A percentile compares a stretch with the other conserved stretches of the same genome.
Conservation (phyloP, 2,329 filamentous ascomycete species). For the Aspergillus viridinutans region DNA sequence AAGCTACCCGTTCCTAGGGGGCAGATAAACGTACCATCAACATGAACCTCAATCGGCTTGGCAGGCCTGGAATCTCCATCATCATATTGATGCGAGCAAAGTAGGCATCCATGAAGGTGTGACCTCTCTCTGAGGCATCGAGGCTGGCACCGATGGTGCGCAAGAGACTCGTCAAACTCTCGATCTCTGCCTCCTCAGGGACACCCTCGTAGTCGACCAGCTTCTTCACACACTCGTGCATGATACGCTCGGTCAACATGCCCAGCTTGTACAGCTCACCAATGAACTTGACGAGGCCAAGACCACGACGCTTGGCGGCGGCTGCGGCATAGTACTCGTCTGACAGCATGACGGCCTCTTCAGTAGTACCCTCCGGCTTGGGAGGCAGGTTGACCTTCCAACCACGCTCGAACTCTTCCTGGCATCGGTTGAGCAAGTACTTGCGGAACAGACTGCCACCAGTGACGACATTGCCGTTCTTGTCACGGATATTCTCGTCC, state of each 20-base stretch:
- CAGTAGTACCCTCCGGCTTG: constrained; percentile 66
- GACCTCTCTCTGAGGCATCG: constrained; percentile 76
- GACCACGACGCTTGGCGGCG: constrained; percentile 90
- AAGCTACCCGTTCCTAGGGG: background rate
- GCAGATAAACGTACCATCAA: constrained; percentile 57
- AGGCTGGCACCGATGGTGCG: constrained; percentile 87
- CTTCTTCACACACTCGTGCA: constrained; percentile 98
- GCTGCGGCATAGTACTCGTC: constrained; percentile 95
- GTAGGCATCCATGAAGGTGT: constrained; percentile 85
- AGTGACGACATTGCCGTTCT: constrained; percentile 78
- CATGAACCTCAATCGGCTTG: constrained; percentile 92
- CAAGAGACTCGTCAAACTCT: constrained; percentile 89
- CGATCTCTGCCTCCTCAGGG: constrained; percentile 92
- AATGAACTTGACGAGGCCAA: constrained; percentile 98
- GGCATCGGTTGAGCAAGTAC: constrained; percentile 95
- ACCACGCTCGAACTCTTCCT: constrained; percentile 97
- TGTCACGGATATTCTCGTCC: constrained; percentile 92
- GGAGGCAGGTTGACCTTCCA: constrained; percentile 86
- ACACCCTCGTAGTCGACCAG: constrained; percentile 90
- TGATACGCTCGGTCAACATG: constrained; percentile 98
- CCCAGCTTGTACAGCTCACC: constrained; percentile 97
- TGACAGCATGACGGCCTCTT: constrained; percentile 78
- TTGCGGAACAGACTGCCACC: constrained; percentile 96
- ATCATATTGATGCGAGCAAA: constrained; percentile 83
- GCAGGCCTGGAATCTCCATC: constrained; percentile 72